Evolutionary conservation across 1,139 yeast genomes (phyloP).

Genomic region (Ashbya aceris): DNA sequence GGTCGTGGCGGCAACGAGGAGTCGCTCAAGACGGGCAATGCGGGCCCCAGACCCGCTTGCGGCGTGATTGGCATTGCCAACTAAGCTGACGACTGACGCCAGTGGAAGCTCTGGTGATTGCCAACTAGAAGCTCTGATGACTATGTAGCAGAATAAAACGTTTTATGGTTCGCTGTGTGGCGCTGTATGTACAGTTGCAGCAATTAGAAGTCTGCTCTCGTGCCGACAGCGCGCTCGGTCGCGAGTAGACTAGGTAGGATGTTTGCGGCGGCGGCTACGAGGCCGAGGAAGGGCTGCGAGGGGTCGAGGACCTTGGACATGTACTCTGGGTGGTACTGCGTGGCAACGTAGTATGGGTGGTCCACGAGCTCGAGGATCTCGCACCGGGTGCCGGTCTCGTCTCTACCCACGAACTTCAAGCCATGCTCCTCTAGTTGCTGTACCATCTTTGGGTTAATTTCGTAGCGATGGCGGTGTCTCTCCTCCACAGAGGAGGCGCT

Average conservation of each 20-base stretch:
- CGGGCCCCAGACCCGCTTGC: constrained; percentile 98
- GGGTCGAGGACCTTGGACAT: constrained; percentile 94
- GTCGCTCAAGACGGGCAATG: constrained; percentile 95
- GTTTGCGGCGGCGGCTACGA: constrained; percentile 88
- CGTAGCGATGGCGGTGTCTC: constrained; percentile 98
- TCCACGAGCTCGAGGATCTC: constrained; percentile 73
- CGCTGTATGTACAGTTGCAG: neutral
- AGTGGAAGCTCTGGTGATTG: neutral
- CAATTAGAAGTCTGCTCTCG: constrained; percentile 16
- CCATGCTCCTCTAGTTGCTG: constrained; percentile 65
- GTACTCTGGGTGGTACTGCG: constrained; percentile 98
- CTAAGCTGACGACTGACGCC: constrained; percentile 16
- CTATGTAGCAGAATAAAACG: neutral
- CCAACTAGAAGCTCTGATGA: constrained; percentile 1
- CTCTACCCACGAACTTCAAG: constrained; percentile 83
- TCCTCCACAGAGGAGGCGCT: constrained; percentile 61
- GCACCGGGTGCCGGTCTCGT: constrained; percentile 85
- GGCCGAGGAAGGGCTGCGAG: constrained; percentile 90
- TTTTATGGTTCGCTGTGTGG: neutral
- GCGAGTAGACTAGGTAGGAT: constrained; percentile 53
- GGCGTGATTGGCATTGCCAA: constrained; percentile 87
- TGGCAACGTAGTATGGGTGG: constrained; percentile 89
- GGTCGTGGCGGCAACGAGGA: constrained; percentile 95
- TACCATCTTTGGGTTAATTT: constrained; percentile 81
- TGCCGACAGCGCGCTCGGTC: constrained; percentile 23